Evolutionary conservation across 2,329 filamentous ascomycete species (phyloP).

Genomic region (Tolypocladium ovalisporum): DNA sequence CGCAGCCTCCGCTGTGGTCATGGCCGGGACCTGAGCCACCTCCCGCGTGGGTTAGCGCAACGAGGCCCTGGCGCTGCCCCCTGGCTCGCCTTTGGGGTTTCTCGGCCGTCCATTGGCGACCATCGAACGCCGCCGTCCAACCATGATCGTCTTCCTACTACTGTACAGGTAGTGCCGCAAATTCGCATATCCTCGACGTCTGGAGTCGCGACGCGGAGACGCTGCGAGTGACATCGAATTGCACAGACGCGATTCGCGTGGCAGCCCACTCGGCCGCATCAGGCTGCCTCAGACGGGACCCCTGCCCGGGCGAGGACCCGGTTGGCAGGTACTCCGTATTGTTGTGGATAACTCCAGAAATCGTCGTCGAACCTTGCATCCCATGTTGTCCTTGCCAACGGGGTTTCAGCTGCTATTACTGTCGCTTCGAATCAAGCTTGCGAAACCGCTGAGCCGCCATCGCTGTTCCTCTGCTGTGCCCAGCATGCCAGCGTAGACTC

Average conservation of each 20-base stretch:
- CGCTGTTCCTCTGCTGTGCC: neutral
- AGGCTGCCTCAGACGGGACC: too few relatives aligned
- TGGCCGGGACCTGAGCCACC: neutral
- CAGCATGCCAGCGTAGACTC: neutral
- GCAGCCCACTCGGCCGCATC: neutral
- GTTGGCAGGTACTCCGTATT: too few relatives aligned
- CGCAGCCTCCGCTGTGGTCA: neutral
- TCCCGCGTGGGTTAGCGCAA: neutral
- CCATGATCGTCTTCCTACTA: neutral
- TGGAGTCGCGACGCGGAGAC: neutral
- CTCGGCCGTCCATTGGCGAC: neutral
- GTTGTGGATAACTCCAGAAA: neutral
- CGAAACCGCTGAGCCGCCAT: neutral
- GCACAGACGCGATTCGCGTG: neutral
- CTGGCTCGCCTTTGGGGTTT: neutral
- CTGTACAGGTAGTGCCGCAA: neutral
- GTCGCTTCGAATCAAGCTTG: neutral
- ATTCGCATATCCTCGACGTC: neutral
- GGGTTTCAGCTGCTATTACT: too few relatives aligned
- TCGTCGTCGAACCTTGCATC: neutral
- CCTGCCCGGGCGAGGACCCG: too few relatives aligned
- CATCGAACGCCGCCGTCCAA: neutral
- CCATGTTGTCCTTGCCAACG: neutral
- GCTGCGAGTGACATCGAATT: neutral
- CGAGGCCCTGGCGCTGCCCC: neutral